A percentile compares a stretch with the other conserved stretches of the same genome.
These are phyloP conservation scores for Pseudohalonectria lignicola DNA, from an alignment of 2,329 filamentous ascomycete genomes.

Conservation along the genomic window DNA sequence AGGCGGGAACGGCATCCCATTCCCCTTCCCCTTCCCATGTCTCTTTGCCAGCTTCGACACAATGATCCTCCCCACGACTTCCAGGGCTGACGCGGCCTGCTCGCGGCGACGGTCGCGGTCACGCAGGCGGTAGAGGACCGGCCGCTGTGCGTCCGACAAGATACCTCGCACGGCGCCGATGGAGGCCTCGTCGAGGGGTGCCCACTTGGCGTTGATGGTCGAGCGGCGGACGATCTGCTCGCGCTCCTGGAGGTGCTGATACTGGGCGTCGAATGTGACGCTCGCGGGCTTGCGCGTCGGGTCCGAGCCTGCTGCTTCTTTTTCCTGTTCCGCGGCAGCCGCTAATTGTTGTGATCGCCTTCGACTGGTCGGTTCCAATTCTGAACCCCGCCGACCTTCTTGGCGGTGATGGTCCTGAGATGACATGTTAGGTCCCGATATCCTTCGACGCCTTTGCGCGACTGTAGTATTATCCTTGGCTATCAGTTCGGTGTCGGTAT, in stretches of 20 bases:
- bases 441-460: too few relatives aligned
- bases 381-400: too few relatives aligned
- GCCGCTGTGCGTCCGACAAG: constrained; percentile 47
- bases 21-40: too few relatives aligned
- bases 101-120: constrained; percentile 33
- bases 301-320: neutral
- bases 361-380: too few relatives aligned
- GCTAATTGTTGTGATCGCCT: neutral
- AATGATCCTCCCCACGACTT: constrained; percentile 42
- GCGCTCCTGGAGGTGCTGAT: constrained; percentile 11
- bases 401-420: too few relatives aligned
- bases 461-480: too few relatives aligned
- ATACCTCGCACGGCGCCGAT: constrained; percentile 44
- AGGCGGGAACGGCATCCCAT: constrained; percentile 59
- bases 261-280: constrained; percentile 1
- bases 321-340: neutral
- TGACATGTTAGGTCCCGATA: too few relatives aligned
- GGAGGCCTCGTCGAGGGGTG: constrained; percentile 40
- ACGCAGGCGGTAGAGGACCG: constrained; percentile 47
- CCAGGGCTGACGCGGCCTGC: constrained; percentile 44
- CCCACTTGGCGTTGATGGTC: constrained; percentile 60
- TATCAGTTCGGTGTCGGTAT: too few relatives aligned
- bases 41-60: constrained; percentile 43
- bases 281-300: neutral
- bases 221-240: constrained; percentile 46